Base-by-base conservation (phyloP, 2,329 filamentous ascomycete species). In the Ilyonectria mors-panacis region DNA sequence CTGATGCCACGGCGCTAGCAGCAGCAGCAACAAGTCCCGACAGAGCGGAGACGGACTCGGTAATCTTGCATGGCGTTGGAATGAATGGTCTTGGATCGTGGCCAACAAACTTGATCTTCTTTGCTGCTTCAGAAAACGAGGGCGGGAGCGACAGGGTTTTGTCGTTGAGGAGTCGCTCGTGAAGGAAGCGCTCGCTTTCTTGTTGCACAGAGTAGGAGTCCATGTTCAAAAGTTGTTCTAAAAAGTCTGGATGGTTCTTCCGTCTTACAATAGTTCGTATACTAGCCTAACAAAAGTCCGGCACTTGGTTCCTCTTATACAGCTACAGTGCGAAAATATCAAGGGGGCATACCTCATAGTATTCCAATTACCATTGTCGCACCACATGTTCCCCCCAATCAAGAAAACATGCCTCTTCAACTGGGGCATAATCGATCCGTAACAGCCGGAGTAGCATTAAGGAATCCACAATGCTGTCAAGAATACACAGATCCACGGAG, bases 21-120 rank as follows among this genome's bases (percentile, higher is more conserved):
- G 56, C 64, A 2, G 59, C 35, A 17, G 67, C 64, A 17, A 67
- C 55, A 2, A 69, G 64, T 8, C 55, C 67, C 28, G 59, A 64
- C 35, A 69, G 30, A 3, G 64, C 51, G 17, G 67, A 56, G 2
- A 6, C 13, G 2, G 67, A 69, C 50, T 69, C 67, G 12, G 67
- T 69, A 5, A 69, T 67, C 47, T 67, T 69, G 55, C 48, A 64
- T 5, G 67, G 67, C 28, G 66, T 68, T 3, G 54, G 66, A 12
- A 68, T 45, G 39, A 68, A 68, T 7, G 66, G 66, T n/a, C 57
- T 59, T 4, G 59, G 7, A 15, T 68, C 63, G 2, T 35, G 12
- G 12, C 66, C 63, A 12, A 59, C 47, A 53, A 68, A 67, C 33
- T 45, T 63, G 33, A 68, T 28, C 30, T 59, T 68, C 50, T 67